Evolutionary conservation across 345 rosid genomes (phyloP).

Genomic region (Eutrema japonicum): DNA sequence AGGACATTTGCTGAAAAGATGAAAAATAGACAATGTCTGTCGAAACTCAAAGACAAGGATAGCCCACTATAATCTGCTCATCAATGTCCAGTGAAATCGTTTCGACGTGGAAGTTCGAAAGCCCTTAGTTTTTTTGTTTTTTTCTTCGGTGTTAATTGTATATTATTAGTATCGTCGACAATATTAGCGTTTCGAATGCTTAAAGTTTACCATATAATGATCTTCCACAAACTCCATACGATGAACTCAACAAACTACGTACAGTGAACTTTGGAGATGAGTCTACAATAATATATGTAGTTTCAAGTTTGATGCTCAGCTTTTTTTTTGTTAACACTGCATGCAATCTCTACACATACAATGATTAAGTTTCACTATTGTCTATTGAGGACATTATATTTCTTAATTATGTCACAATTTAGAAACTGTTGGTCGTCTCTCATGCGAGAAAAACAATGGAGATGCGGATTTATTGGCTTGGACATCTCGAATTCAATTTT

Average conservation of each 20-base stretch:
- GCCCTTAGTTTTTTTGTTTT: constrained; percentile 17
- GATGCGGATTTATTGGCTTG: not conserved
- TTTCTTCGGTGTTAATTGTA: constrained; percentile 1
- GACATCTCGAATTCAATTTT: not conserved
- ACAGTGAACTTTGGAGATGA: no score
- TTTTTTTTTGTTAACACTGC: no score
- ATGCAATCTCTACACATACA: not conserved
- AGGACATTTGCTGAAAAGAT: constrained; percentile 19
- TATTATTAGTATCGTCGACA: not conserved
- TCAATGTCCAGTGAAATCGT: constrained; percentile 31
- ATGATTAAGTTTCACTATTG: not conserved
- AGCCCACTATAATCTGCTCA: constrained; percentile 36
- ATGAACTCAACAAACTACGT: not conserved
- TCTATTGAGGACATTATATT: not conserved
- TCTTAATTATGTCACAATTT: not conserved
- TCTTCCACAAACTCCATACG: not conserved
- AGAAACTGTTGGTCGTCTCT: not conserved
- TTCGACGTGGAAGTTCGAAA: constrained; percentile 35
- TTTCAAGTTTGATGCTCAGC: no score
- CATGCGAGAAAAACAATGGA: not conserved
- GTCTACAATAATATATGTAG: no score
- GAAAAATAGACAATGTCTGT: constrained; percentile 38
- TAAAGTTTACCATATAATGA: not conserved
- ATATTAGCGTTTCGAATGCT: not conserved
- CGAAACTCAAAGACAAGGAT: constrained; percentile 40